Base-by-base conservation (phyloP, 176 grass and related monocot genomes). In the Bothriochloa decipiens region DNA sequence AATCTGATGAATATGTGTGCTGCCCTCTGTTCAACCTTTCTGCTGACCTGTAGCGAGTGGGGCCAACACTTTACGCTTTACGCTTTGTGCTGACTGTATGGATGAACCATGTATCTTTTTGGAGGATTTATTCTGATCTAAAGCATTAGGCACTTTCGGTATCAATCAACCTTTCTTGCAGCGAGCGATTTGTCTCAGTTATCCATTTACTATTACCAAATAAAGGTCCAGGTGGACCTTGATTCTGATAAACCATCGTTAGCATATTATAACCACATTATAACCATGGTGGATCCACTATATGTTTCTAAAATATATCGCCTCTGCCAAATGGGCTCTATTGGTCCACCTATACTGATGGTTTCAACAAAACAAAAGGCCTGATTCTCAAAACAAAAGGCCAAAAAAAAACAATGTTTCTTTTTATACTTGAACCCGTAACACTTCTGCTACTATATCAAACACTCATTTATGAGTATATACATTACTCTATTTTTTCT, bases 91-190 rank as follows among this genome's bases (percentile, higher is more conserved):
- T 69, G 26, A 37, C 66, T 65, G 15, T 72, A 80, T 22, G 36
- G 18, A 63, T 40, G 28, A 35, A 29, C 58, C 12, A 5, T 26
- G 0, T 72, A 43, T 67, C 23, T 27, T 80, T 65, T n/a, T 39
- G 4, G 32, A 80, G 76, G 55, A 32, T 28, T 47, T 85, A 65
- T 86, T 86, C 67, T 35, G 25, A 27, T 50, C 28, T 49, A 79
- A 85, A 78, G 53, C 20, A 37, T 26, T 26, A 47, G 0, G 40
- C 58, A 64, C 55, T 80, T 60, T 60, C 57, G 22, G 57, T 23
- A 60, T 60, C 57, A 60, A 60, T 60, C 57, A 60, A 25, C 57
- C 22, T 60, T 52, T 60, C 57, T 2, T 23, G 9, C 22, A 25
- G 57, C 9, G 22, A 60, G 20, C 18, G 7, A 60, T 25, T 10